Base-by-base conservation (phyloP, 2,329 filamentous ascomycete species). In the Ophiostoma sp. region DNA sequence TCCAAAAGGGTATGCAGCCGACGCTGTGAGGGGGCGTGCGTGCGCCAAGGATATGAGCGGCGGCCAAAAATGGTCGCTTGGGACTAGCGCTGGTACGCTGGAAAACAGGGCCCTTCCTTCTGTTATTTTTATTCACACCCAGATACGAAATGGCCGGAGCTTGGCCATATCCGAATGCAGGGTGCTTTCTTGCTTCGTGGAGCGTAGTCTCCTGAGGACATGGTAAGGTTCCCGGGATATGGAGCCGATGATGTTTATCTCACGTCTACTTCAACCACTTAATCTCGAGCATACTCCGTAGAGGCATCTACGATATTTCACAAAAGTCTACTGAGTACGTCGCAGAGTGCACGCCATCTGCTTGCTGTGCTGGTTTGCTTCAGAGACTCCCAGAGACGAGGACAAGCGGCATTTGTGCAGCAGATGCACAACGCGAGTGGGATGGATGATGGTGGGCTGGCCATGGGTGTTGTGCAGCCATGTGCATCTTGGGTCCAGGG, bases 1-100 rank as follows among this genome's bases (percentile, higher is more conserved):
- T 69, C 66, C 39, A 69, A 69, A 69, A 48, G 63, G 39, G 63
- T 69, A 69, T 69, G 45, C 17, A 36, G 66, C 45, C 66, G 66
- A 25, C 45, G 45, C 63, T 45, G 28, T 28, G 59, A 42, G 36
- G 59, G 33, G 61, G 28, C 28, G 15, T 36, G 28, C 28, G 55
- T 59, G 33, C 36, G 61, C 61, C 61, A 64, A 64, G 61, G 36
- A 64, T 59, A 19, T 31, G 39, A 50, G 12, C 4, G 50, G 25
- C 19, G 31, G 28, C 19, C 42, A n/a, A 52, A 36, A 69, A 36
- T n/a, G 48, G n/a, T 69, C 66, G 66, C 66, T 69, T 69, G 19
- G 9, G 28, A 69, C 59, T 64, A 64, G 59, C 33, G 59, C 9
- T 39, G 28, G 45, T 33, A 50, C 45, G 66, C 45, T 28, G 70